Evolutionary conservation across 305 asterid species (phyloP), one percentile per base, ranked within the genome.

Genomic region (Lippia alba): DNA sequence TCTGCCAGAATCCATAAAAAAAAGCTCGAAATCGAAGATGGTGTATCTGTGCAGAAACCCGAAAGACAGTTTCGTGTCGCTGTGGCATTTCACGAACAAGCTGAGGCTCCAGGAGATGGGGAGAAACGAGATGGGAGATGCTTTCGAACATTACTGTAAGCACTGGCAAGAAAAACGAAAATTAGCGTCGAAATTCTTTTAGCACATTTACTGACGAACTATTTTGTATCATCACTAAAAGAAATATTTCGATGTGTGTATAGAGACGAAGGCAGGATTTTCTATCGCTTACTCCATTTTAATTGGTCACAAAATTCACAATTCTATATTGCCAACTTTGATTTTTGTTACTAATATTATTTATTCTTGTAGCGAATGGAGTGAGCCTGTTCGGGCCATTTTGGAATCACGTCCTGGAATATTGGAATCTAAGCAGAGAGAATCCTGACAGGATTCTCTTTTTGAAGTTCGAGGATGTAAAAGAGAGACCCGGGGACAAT

Each of bases 1-100:
- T 3, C 75, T 87, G 4, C 90, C 93, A 0, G 77, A 81, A 0
- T 39, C 79, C 0, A 49, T 84, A 6, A 36, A 30, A 18, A 46
- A 18, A 0, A 24, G 40, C 64, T 8, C 73, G 1, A 48, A 62
- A 1, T 79, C 74, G 71, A 81, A 77, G 69, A 57, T 85, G 11
- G 82, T 87, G 65, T 85, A 85, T 67, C 64, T 87, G 0, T 85
- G 86, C 41, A 65, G 91, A 33, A 69, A 85, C 64, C 88, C 91
- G 0, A 81, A 85, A 64, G 94, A 87, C 74, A 54, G 66, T 6
- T 83, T 82, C 51, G 81, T 76, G 59, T 85, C 89, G 6, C 77
- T 78, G 4, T 80, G 85, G 86, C 84, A 87, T 19, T 87, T 82
- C 65, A 51, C 78, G 4, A 76, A 80, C 76, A 54, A 36, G 7